A percentile compares a stretch with the other conserved stretches of the same genome.
These are phyloP conservation scores for Hyphodiscus hymeniophilus DNA, from an alignment of 495 filamentous ascomycete genomes.

Conservation along the genomic window DNA sequence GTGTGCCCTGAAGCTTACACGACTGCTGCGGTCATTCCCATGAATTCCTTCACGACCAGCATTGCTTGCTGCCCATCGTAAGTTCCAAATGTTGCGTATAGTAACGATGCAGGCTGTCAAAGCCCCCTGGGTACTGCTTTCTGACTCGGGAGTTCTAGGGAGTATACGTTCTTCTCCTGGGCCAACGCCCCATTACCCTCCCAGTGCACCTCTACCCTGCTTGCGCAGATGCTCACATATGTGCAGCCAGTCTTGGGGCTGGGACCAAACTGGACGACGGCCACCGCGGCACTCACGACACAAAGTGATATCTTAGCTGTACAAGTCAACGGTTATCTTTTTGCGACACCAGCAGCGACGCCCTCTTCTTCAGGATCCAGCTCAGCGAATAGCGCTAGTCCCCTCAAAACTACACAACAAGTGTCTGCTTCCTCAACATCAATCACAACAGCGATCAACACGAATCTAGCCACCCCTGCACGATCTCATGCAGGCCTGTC, in stretches of 20 bases:
- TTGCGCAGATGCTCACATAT: background rate
- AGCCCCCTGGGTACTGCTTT: too few species aligned
- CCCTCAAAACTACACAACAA: too few species aligned
- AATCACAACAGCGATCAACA: too few species aligned
- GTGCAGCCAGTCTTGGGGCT: background rate
- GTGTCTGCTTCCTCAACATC: too few species aligned
- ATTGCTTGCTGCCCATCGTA: conserved; percentile 27
- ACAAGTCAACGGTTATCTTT: conserved; percentile 23
- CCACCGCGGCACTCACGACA: background rate
- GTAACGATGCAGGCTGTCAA: too few species aligned
- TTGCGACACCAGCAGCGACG: too few species aligned
- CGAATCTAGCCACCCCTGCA: too few species aligned
- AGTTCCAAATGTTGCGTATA: conserved; percentile 4
- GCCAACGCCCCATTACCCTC: background rate
- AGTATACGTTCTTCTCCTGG: conserved; percentile 3
- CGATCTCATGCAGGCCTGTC: too few species aligned
- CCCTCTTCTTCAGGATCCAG: too few species aligned
- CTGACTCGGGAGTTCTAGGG: background rate
- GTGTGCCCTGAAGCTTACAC: conserved; percentile 26
- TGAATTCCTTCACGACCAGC: conserved; percentile 18
- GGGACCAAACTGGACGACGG: background rate
- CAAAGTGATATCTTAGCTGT: conserved; percentile 2
- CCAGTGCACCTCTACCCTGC: conserved; percentile 1
- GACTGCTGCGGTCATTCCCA: conserved; percentile 20
- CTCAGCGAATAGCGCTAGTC: too few species aligned